Conservation (phyloP, 2,329 filamentous ascomycete genomes). For the Colletotrichum incanum region DNA sequence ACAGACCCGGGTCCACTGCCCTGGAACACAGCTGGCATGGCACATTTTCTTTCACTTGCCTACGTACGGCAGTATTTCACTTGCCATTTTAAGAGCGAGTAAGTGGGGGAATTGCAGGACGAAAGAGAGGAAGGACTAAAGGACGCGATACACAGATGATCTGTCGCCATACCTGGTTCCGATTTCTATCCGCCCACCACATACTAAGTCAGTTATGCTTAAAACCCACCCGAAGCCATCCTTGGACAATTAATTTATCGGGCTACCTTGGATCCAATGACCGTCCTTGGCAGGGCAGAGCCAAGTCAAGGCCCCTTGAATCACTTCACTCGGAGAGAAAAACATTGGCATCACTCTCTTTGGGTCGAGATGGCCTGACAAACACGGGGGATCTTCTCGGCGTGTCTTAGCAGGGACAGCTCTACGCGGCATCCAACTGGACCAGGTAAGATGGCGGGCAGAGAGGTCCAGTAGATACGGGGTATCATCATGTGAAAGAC, state of each 20-base stretch:
- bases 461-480: neutral
- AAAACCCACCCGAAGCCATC: constrained; percentile 22
- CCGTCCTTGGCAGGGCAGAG: constrained; percentile 17
- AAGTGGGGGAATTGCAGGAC: neutral
- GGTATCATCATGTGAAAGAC: neutral
- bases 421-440: neutral
- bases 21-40: constrained; percentile 18
- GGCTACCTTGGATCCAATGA: neutral
- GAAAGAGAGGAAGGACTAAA: neutral
- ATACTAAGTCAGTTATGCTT: constrained; percentile 15
- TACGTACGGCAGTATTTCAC: neutral
- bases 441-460: neutral
- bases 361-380: neutral
- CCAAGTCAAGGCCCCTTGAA: neutral
- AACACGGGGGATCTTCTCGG: neutral
- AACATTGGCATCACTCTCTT: neutral
- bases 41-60: neutral
- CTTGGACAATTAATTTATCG: neutral
- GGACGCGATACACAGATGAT: neutral
- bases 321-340: too few species aligned
- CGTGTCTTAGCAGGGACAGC: neutral
- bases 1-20: constrained; percentile 14
- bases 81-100: neutral
- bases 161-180: neutral
- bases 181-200: neutral